Base-by-base conservation (phyloP, 371 early-diverging fungal genomes). In the Haplosporangium sp. region DNA sequence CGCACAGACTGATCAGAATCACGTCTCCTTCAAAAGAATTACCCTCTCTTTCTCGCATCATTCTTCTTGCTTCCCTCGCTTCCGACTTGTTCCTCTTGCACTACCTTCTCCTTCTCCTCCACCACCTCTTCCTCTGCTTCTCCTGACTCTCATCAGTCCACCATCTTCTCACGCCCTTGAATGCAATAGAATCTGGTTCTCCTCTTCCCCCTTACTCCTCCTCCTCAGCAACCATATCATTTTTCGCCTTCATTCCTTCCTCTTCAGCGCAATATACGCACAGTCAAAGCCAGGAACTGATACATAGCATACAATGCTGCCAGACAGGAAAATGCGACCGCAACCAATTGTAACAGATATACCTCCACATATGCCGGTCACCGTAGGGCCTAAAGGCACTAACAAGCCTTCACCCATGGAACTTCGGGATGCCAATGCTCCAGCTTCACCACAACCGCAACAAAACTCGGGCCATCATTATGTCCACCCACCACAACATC, bases 381-480 rank as follows among this genome's bases (percentile, higher is more conserved):
- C 50, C 14, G 18, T 42, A n/a, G 55, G 23, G 11, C 23, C 62
- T 20, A 65, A 65, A 9, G 55, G 21, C 29, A 38, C 47, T 18
- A 43, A 16, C 54, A 59, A 60, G 42, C 23, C 37, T 20, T 12
- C 59, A 5, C 40, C 11, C 38, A 61, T 12, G 40, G 69, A 67
- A 38, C 38, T 68, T 6, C 60, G 75, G n/a, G 75, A 75, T 12
- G 70, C 58, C 52, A 64, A 60, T 47, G 51, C 42, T 11, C 65
- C 74, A 5, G 64, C 62, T 11, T 61, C 64, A 16, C 74, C 74
- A 7, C 74, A 74, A 23, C 69, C 69, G 13, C 74, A 74, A 55
- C 69, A 69, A 21, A 69, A 69, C 50, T 43, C 62, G 16, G 57
- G 66, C 16, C 48, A 65, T 46, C 64, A 59, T 45, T 51, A 67